These are phyloP conservation scores for Exophiala alcalophila DNA, from an alignment of 2,329 filamentous ascomycete species.

Conservation along the genomic window DNA sequence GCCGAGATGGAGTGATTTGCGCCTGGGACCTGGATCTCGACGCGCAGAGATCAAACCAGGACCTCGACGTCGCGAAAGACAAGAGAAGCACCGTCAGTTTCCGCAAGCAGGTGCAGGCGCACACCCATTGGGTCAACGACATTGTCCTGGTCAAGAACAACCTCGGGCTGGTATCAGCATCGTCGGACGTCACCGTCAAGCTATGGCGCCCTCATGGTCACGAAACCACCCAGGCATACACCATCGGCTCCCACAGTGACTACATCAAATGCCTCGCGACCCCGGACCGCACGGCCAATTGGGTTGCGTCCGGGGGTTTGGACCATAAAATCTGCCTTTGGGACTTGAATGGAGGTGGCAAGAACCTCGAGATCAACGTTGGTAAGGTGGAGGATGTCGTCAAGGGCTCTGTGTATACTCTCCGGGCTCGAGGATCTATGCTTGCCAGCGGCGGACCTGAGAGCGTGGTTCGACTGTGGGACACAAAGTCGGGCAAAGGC, in stretches of 20 bases:
- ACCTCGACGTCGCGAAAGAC: constrained; percentile 27
- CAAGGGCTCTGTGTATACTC: constrained; percentile 92
- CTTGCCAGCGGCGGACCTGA: constrained; percentile 92
- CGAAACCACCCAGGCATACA: constrained; percentile 58
- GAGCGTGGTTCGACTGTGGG: constrained; percentile 88
- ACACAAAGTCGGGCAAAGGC: constrained; percentile 79
- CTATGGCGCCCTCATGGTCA: constrained; percentile 76
- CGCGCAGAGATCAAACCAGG: constrained; percentile 40
- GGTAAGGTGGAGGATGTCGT: constrained; percentile 68
- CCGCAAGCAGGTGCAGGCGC: constrained; percentile 68
- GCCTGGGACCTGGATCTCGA: constrained; percentile 87
- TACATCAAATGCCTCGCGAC: constrained; percentile 94
- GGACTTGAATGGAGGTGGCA: constrained; percentile 85
- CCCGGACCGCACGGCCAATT: constrained; percentile 66
- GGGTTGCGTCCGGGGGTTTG: constrained; percentile 91
- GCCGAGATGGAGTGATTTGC: constrained; percentile 91
- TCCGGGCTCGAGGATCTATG: constrained; percentile 75
- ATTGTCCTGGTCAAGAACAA: constrained; percentile 77
- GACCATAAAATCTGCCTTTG: constrained; percentile 90
- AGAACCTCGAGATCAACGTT: constrained; percentile 82
- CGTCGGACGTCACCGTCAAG: constrained; percentile 91
- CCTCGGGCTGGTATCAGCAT: constrained; percentile 78
- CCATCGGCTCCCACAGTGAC: constrained; percentile 89
- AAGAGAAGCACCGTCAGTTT: constrained; percentile 49
- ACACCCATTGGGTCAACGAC: constrained; percentile 96